Conservation (phyloP, 2,329 filamentous ascomycete genomes). For the Epicoccum sorghinum region DNA sequence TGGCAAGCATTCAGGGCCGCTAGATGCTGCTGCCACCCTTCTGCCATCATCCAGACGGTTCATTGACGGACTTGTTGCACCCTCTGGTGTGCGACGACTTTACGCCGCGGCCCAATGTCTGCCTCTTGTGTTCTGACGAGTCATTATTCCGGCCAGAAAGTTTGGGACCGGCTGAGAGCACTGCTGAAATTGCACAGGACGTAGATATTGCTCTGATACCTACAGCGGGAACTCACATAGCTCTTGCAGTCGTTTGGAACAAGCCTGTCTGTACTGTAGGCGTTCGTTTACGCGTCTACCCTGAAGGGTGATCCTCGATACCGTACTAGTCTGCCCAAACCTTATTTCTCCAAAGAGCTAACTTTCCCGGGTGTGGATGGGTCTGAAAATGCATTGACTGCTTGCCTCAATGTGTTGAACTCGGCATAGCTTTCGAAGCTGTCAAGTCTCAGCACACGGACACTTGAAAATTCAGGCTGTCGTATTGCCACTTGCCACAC, state of each 20-base stretch:
- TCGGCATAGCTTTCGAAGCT: background rate
- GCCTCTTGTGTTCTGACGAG: slow-evolving; percentile 16
- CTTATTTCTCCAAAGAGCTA: slow-evolving; percentile 5
- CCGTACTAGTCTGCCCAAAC: slow-evolving; percentile 7
- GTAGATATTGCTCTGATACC: background rate
- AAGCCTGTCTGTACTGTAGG: slow-evolving; percentile 2
- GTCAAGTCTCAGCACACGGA: background rate
- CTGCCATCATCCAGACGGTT: slow-evolving; percentile 5
- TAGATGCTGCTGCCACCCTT: slow-evolving; percentile 28
- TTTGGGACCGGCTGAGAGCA: slow-evolving; percentile 21
- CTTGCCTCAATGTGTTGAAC: background rate
- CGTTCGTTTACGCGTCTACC: slow-evolving; percentile 5
- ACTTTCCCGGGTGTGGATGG: too few relatives aligned
- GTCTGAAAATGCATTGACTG: background rate
- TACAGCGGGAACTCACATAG: background rate
- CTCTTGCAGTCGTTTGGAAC: background rate
- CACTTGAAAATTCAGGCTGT: background rate
- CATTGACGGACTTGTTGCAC: slow-evolving; percentile 12
- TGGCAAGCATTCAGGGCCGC: slow-evolving; percentile 23
- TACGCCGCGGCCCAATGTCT: slow-evolving; percentile 17
- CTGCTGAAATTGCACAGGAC: slow-evolving; percentile 7
- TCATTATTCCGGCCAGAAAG: slow-evolving; percentile 22
- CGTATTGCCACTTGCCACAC: slow-evolving; percentile 7
- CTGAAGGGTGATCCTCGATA: background rate
- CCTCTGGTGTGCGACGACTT: slow-evolving; percentile 4